Base-by-base conservation (phyloP, 768 basidiomycete species). In the Exidia glandulosa region DNA sequence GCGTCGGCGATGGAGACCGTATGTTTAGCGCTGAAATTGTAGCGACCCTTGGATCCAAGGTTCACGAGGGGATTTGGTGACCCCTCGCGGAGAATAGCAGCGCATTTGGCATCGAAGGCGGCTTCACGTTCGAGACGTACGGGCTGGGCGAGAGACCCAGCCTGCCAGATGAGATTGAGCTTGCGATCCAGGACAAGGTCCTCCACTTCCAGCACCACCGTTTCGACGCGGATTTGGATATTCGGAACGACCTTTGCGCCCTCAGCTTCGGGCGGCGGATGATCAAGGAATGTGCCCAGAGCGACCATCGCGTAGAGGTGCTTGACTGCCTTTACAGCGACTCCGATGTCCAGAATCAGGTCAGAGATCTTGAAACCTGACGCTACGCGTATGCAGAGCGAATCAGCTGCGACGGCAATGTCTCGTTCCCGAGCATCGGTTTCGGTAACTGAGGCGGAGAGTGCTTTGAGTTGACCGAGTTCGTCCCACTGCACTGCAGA, bases 181-280 rank as follows among this genome's bases (percentile, higher is more conserved):
- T 78, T 81, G 16, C 81, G 79, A 71, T 98, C 94, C 60, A 96
- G 83, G 1, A 85, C 81, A 65, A 93, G 89, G 69, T 98, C 94
- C 27, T 84, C 82, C 29, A 85, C 85, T 70, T 96, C 93, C 9
- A 90, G 66, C 55, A 82, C 83, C 33, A 95, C 66, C 48, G 76
- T 76, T n/a, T 78, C 76, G 56, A 94, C 70, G 10, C 69, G 74
- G 50, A 95, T 67, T 0, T 74, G 72, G 50, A 94, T 67, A 58
- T 78, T 76, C 0, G 91, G 91, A 2, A 93, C 72, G 0, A 68
- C 64, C 71, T 92, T 96, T 0, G 93, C 82, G 2, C 74, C 78
- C 70, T 95, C 91, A 0, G 85, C 76, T 36, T 75, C 76, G 1
- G 94, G 94, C 16, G 70, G n/a, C 82, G 76, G 60, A 86, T 79